Conservation (phyloP, 106 monocot genomes). For the Cymbidium sinense region DNA sequence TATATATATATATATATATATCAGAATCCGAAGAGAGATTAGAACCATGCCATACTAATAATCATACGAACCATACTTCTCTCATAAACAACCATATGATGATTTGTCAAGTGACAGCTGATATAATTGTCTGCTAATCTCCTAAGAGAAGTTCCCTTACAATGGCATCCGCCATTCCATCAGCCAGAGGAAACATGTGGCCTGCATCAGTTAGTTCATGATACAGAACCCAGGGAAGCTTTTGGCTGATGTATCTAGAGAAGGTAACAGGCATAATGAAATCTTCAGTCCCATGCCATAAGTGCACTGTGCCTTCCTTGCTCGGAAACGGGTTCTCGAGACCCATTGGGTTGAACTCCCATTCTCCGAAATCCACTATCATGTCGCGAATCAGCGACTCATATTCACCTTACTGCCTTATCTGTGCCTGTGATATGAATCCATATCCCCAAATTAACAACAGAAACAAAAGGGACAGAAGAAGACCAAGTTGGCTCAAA, state of each 20-base stretch:
- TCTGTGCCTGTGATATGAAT: conserved; percentile 33
- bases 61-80: too few relatives aligned
- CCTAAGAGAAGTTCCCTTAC: conserved; percentile 30
- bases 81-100: too few relatives aligned
- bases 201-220: conserved; percentile 57
- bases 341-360: conserved; percentile 54
- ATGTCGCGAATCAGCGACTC: conserved; percentile 58
- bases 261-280: conserved; percentile 27
- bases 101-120: too few relatives aligned
- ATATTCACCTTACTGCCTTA: conserved; percentile 45
- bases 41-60: too few relatives aligned
- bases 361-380: conserved; percentile 55
- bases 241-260: conserved; percentile 35
- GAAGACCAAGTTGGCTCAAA: too few relatives aligned
- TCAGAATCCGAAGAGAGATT: too few relatives aligned
- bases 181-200: conserved; percentile 41
- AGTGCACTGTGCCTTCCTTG: conserved; percentile 38
- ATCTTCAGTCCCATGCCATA: conserved; percentile 68
- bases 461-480: too few relatives aligned
- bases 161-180: conserved; percentile 53
- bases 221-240: conserved; percentile 53
- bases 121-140: too few relatives aligned
- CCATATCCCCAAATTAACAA: too few relatives aligned
- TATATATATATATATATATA: too few relatives aligned
- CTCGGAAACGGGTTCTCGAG: conserved; percentile 40